Base-by-base conservation (phyloP, 805 yeast genomes). In the Teunomyces kruisii region DNA sequence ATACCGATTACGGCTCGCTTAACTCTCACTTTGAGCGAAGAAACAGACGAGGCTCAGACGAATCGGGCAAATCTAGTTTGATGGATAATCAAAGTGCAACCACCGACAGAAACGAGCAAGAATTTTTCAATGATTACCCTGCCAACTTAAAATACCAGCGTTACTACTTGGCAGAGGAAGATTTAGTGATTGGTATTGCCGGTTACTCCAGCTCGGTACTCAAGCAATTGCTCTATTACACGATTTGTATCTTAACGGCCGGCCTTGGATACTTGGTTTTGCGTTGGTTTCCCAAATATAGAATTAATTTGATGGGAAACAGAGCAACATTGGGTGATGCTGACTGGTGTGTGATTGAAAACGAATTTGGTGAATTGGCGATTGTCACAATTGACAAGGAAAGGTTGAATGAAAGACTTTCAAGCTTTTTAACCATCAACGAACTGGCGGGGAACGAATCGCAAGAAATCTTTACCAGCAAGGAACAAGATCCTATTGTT, bases 161-260 rank as follows among this genome's bases (percentile, higher is more conserved):
- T 46, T 89, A 87, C 63, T 94, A 92, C 63, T 79, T 94, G 49
- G 91, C 97, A 0, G 98, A 94, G 62, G 99, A 94, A 61, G 99
- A 94, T 69, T 71, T 94, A 57, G 92, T 92, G 9, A 79, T 94
- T 48, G 97, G 96, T 49, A 86, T 94, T 50, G 99, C 97, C 0
- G 98, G 98, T 4, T 94, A 88, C 63, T 65, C 65, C 43, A 79
- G 83, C 12, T 78, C 83, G 9, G 58, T 58, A 39, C 43, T 74
- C 52, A 79, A 82, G 49, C 56, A 65, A 4, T 32, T 68, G 0
- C 12, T 76, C 0, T 90, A 84, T 59, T 76, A 79, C 48, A 10
- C 77, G 0, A 46, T 86, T 2, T 84, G 89, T 48, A 42, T 79
- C 0, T 26, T 67, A 2, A 80, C 97, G 0, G 61, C 79, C 3